phyloP scores from a whole-genome alignment of 2,329 filamentous ascomycete species.

The Helotiales sp. region DNA sequence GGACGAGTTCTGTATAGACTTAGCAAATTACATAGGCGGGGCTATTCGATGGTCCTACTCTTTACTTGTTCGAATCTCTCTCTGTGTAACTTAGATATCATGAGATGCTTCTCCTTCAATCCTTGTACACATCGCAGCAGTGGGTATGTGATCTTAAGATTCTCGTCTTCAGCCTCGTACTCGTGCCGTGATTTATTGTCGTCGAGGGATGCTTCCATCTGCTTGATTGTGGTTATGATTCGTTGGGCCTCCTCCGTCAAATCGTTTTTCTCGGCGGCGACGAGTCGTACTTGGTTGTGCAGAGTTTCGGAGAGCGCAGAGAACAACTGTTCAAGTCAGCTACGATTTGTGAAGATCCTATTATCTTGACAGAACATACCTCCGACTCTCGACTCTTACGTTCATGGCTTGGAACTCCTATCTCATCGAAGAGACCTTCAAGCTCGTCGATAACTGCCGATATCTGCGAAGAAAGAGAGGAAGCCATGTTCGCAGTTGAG shows the following conservation, averaged over 20 bases:
- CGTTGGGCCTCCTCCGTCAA: constrained; percentile 88
- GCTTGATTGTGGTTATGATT: constrained; percentile 83
- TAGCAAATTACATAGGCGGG: constrained; percentile 16
- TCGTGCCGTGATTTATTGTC: constrained; percentile 70
- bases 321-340: constrained; percentile 70
- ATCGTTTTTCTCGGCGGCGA: constrained; percentile 86
- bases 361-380: constrained; percentile 56
- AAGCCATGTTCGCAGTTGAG: constrained; percentile 67
- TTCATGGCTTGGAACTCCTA: constrained; percentile 92
- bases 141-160: constrained; percentile 80
- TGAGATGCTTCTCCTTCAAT: constrained; percentile 84
- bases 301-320: constrained; percentile 88
- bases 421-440: constrained; percentile 95
- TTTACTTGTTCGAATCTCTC: constrained; percentile 96
- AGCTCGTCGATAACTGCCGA: constrained; percentile 91
- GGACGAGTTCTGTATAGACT: constrained; percentile 74
- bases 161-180: constrained; percentile 68
- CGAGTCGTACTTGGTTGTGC: constrained; percentile 84
- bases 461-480: constrained; percentile 93
- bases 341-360: constrained; percentile 34
- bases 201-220: constrained; percentile 91
- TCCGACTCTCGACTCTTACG: constrained; percentile 88
- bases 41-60: constrained; percentile 61
- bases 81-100: constrained; percentile 80
- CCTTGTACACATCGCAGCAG: constrained; percentile 77